Evolutionary conservation across 2,329 filamentous ascomycete genomes (phyloP).

Genomic region (Monosporascus ibericus): DNA sequence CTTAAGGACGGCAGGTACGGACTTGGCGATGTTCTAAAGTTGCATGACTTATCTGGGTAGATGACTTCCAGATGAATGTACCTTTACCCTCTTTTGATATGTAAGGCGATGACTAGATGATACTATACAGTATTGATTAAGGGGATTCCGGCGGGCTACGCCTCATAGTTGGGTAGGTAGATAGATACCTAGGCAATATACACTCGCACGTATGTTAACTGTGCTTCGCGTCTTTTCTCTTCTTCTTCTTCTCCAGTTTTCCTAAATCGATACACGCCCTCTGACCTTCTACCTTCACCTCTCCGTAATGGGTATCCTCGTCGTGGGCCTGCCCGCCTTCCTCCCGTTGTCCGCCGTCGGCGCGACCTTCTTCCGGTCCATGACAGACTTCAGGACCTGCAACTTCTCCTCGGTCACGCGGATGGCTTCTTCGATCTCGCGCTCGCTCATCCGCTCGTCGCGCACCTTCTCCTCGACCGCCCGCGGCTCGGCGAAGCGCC

Average conservation of each 20-base stretch:
- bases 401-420: conserved; percentile 81
- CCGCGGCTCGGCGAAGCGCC: conserved; percentile 46
- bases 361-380: conserved; percentile 48
- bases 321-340: conserved; percentile 10
- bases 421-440: conserved; percentile 75
- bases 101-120: too few relatives aligned
- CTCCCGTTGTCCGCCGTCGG: conserved; percentile 6
- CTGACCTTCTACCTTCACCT: conserved; percentile 5
- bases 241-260: background rate
- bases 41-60: too few relatives aligned
- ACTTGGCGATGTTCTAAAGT: too few relatives aligned
- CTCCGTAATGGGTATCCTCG: conserved; percentile 9
- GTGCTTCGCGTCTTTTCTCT: background rate
- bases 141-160: too few relatives aligned
- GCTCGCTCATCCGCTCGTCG: conserved; percentile 59
- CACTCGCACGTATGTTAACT: too few relatives aligned
- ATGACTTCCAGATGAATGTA: too few relatives aligned
- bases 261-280: background rate
- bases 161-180: too few relatives aligned
- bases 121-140: too few relatives aligned
- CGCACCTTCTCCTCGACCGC: conserved; percentile 54
- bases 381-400: conserved; percentile 65
- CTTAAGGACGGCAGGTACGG: too few relatives aligned
- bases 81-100: too few relatives aligned
- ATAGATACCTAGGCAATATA: too few relatives aligned